Evolutionary conservation across 2,329 filamentous ascomycete genomes (phyloP).

Genomic region (Catunica adiposa): DNA sequence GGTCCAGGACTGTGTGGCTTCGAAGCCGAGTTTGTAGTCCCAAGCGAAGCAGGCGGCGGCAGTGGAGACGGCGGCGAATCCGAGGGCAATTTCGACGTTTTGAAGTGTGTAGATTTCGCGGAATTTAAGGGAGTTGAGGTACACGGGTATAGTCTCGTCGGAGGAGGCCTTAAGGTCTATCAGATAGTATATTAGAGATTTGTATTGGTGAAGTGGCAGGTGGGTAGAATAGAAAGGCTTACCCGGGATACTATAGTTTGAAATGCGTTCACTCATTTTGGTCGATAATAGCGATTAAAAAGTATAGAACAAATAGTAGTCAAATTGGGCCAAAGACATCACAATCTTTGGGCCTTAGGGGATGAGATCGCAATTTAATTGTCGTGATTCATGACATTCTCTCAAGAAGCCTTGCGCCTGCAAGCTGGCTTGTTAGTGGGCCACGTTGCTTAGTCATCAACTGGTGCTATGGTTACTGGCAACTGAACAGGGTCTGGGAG

Average conservation of each 20-base stretch:
- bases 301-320: background rate
- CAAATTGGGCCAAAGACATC: background rate
- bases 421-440: constrained; percentile 14
- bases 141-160: constrained; percentile 86
- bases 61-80: constrained; percentile 66
- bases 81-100: constrained; percentile 68
- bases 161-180: constrained; percentile 90
- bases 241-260: constrained; percentile 15
- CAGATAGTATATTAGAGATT: background rate
- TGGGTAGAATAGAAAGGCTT: background rate
- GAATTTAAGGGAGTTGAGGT: constrained; percentile 79
- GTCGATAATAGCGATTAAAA: background rate
- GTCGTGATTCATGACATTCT: no score
- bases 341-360: background rate
- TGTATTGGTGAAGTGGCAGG: background rate
- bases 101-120: constrained; percentile 62
- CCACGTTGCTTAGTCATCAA: constrained; percentile 7
- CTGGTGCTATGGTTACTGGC: background rate
- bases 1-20: constrained; percentile 67
- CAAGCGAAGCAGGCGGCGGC: constrained; percentile 73
- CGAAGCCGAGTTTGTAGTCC: constrained; percentile 85
- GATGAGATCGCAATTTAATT: no score
- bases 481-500: background rate
- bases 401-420: constrained; percentile 2
- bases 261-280: background rate